These are phyloP conservation scores for Takakia lepidozioides DNA, from an alignment of 225 moss, liverwort and hornwort species.

Conservation along the genomic window DNA sequence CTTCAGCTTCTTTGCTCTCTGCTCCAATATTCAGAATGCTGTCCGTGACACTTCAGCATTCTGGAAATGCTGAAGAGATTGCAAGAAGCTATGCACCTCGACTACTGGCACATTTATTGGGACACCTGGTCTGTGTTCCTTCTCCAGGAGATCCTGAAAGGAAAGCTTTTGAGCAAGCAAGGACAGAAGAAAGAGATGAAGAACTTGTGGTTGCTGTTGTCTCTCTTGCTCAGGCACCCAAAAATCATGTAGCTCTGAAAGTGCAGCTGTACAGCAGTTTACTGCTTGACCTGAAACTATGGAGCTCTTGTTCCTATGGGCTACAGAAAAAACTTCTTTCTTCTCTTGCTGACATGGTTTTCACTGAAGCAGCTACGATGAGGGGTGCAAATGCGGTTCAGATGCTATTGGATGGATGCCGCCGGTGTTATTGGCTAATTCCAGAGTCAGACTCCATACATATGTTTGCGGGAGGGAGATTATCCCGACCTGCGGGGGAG, in stretches of 20 bases:
- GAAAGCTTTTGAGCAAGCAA: constrained; percentile 52
- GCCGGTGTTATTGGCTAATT: constrained; percentile 96
- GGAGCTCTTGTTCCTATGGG: constrained; percentile 96
- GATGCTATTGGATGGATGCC: constrained; percentile 94
- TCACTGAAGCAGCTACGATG: constrained; percentile 92
- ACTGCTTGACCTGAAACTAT: constrained; percentile 88
- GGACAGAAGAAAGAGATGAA: constrained; percentile 87
- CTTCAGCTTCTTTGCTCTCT: constrained; percentile 73
- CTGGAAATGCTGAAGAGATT: constrained; percentile 96
- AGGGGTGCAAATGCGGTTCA: constrained; percentile 91
- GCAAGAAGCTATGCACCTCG: constrained; percentile 87
- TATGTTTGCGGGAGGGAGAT: constrained; percentile 70
- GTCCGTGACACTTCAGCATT: constrained; percentile 77
- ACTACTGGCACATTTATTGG: constrained; percentile 76
- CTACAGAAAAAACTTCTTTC: constrained; percentile 95
- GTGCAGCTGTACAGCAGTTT: constrained; percentile 90
- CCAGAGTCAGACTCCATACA: constrained; percentile 84
- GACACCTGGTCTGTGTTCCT: constrained; percentile 81
- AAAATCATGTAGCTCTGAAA: constrained; percentile 70
- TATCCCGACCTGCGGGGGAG: constrained; percentile 80
- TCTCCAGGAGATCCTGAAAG: constrained; percentile 42
- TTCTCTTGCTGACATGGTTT: constrained; percentile 90
- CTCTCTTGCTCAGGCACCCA: constrained; percentile 93
- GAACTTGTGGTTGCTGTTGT: constrained; percentile 96
- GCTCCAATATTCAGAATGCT: constrained; percentile 89